Evolutionary conservation across 2,329 filamentous ascomycete genomes (phyloP).

Genomic region (Colletotrichum tamarilloi): DNA sequence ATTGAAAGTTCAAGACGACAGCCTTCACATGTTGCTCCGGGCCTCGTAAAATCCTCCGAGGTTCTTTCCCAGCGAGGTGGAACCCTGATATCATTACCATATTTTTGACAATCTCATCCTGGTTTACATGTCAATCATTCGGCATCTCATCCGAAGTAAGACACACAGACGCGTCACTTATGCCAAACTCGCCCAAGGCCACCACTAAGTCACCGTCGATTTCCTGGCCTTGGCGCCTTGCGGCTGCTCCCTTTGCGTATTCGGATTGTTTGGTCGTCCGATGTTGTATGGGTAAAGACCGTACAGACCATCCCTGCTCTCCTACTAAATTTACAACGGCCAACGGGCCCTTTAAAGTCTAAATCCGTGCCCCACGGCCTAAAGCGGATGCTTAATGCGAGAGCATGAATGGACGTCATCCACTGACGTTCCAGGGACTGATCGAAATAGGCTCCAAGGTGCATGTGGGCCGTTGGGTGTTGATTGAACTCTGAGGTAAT

Average conservation of each 20-base stretch:
- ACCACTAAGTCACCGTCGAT: not conserved
- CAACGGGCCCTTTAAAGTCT: too few relatives aligned
- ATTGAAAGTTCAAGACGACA: not conserved
- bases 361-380: not conserved
- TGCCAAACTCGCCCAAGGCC: not conserved
- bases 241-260: not conserved
- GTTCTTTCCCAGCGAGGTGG: too few relatives aligned
- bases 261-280: not conserved
- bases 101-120: not conserved
- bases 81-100: fast-evolving
- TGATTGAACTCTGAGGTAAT: not conserved
- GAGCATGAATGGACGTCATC: not conserved
- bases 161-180: not conserved
- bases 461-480: not conserved
- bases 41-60: not conserved
- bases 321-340: not conserved
- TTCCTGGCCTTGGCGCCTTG: not conserved
- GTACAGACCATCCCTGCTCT: not conserved
- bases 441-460: not conserved
- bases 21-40: not conserved
- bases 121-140: not conserved
- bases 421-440: not conserved
- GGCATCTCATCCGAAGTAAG: conserved; percentile 2
- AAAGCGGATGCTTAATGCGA: not conserved
- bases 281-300: not conserved